Conservation (phyloP, 2,329 filamentous ascomycete species). For the Arthrobotrys conoides region DNA sequence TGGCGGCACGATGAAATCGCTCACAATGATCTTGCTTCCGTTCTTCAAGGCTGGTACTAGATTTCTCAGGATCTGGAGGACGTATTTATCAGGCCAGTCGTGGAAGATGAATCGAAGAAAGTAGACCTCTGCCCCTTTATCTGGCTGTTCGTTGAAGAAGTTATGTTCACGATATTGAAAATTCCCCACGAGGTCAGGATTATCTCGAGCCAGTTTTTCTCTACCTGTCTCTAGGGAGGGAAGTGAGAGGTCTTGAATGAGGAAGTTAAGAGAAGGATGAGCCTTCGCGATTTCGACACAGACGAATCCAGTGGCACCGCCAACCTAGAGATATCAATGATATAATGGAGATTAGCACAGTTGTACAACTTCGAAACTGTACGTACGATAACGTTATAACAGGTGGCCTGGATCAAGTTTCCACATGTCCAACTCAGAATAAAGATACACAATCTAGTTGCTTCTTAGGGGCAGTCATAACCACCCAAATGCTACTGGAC, state of each 20-base stretch:
- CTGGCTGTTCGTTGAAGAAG: slow-evolving; percentile 63
- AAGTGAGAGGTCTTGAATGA: slow-evolving; percentile 70
- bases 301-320: slow-evolving; percentile 74
- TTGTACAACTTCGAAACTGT: no score
- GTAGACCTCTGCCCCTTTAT: slow-evolving; percentile 63
- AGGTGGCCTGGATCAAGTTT: no score
- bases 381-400: no score
- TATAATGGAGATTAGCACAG: no score
- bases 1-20: slow-evolving; percentile 30
- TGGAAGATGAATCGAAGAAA: slow-evolving; percentile 63
- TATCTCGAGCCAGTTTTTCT: slow-evolving; percentile 14
- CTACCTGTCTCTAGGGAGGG: slow-evolving; percentile 30
- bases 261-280: slow-evolving; percentile 71
- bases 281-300: slow-evolving; percentile 71
- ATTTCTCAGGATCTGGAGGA: slow-evolving; percentile 60
- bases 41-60: slow-evolving; percentile 60
- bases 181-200: neutral
- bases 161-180: slow-evolving; percentile 61
- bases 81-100: slow-evolving; percentile 63
- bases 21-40: slow-evolving; percentile 36
- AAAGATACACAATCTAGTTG: no score
- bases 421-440: no score
- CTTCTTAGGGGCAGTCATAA: no score
- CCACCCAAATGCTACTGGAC: no score
- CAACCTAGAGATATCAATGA: slow-evolving; percentile 63